Base-by-base conservation (phyloP, 2,329 filamentous ascomycete species). In the Biscogniauxia mediterranea region DNA sequence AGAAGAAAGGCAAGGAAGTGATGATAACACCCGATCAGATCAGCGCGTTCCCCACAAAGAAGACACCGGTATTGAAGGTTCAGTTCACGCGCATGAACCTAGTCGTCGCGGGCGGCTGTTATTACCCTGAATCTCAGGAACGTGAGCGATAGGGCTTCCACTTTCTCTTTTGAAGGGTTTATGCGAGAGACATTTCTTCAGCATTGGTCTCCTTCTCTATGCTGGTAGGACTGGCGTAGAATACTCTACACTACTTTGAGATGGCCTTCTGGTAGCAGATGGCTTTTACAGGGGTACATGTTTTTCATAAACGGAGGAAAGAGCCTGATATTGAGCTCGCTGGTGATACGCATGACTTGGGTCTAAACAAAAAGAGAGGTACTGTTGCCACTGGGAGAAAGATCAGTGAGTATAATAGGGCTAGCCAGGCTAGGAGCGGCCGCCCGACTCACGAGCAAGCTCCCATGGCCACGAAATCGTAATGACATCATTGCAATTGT, bases 61-160 rank as follows among this genome's bases (percentile, higher is more conserved):
- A 96, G 79, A 94, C 90, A 17, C 93, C 94, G 0, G 91, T 98
- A 11, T 91, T 96, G 77, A 95, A 94, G 77, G 93, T 96, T 58
- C 87, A 90, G 71, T 97, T 97, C 71, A 98, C 95, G 3, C 83
- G 92, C 63, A 97, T 97, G 92, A 99, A 99, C 74, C 77, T 98
- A 66, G 89, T 97, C 13, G 82, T 98, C 63, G 93, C 93, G 21
- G 92, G 91, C 54, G 92, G 93, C 23, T 88, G 85, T 70, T 89
- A 86, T 69, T 82, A 86, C 57, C 81, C 84, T 46, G 81, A 84
- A 66, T 68, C 63, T 49, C 69, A 70, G 60, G 71, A 73, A 20
- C 61, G 64, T n/a, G 61, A 68, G 54, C 68, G 70, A 52, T 72
- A 63, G 66, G 49, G 11, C 9, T 19, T 54, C 28, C 11, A 2